Conservation (phyloP, 2,329 filamentous ascomycete species). For the Penicillium sp. region DNA sequence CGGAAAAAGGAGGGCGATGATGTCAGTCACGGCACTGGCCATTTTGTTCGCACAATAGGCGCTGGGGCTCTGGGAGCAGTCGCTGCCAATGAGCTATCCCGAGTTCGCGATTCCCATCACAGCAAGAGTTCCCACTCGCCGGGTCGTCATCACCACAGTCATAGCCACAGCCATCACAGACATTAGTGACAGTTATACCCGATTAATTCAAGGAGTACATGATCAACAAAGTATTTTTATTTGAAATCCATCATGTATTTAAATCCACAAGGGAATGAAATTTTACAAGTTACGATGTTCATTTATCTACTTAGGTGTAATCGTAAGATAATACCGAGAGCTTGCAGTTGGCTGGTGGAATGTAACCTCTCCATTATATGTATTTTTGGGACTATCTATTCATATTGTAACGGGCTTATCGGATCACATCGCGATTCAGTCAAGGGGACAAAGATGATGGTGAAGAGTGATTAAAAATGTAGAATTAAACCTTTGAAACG, state of each 20-base stretch:
- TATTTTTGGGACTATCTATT: too few species aligned
- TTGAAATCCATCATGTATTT: too few species aligned
- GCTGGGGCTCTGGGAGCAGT: conserved; percentile 15
- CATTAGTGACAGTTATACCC: too few species aligned
- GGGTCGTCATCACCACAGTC: not conserved
- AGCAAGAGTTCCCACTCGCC: not conserved
- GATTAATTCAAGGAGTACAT: too few species aligned
- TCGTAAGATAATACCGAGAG: too few species aligned
- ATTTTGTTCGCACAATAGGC: conserved; percentile 9
- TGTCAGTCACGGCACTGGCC: conserved; percentile 10
- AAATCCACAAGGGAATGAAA: too few species aligned
- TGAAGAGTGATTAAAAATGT: not conserved
- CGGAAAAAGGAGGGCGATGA: conserved; percentile 10
- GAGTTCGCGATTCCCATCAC: conserved; percentile 1
- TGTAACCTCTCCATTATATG: too few species aligned
- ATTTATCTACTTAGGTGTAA: too few species aligned
- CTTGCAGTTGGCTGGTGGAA: too few species aligned
- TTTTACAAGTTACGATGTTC: too few species aligned
- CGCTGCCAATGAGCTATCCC: conserved; percentile 1
- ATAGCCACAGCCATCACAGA: not conserved
- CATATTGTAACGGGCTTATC: too few species aligned
- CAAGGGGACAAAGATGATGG: not conserved
- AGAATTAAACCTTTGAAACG: not conserved
- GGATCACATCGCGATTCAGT: not conserved
- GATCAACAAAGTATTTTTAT: too few species aligned